phyloP scores from a whole-genome alignment of 768 basidiomycete genomes.

The Candolleomyces aberdarensis region DNA sequence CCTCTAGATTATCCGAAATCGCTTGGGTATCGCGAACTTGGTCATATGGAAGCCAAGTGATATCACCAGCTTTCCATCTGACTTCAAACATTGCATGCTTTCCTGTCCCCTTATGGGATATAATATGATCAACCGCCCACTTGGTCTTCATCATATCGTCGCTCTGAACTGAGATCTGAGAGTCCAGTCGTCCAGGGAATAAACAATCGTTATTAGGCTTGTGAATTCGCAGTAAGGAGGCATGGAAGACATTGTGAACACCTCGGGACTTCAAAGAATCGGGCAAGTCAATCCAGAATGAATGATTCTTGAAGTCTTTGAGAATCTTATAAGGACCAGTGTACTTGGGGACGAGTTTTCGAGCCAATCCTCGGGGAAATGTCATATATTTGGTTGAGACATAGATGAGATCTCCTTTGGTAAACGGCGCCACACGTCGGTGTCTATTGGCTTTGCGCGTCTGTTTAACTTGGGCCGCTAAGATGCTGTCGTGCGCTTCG shows the following conservation, averaged over 20 bases:
- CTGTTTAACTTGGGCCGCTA: slow-evolving; percentile 6
- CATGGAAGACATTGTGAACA: slow-evolving; percentile 33
- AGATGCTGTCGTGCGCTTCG: slow-evolving; percentile 8
- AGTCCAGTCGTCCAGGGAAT: slow-evolving; percentile 26
- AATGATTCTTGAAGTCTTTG: slow-evolving; percentile 8
- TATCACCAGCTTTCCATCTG: slow-evolving; percentile 26
- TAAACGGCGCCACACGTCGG: slow-evolving; percentile 2
- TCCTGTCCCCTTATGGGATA: slow-evolving; percentile 17
- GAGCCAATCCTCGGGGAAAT: slow-evolving; percentile 4
- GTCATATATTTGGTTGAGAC: slow-evolving; percentile 28
- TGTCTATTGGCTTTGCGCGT: slow-evolving; percentile 1
- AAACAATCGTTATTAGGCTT: slow-evolving; percentile 26
- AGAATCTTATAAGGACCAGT: slow-evolving; percentile 11
- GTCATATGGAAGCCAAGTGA: slow-evolving; percentile 28
- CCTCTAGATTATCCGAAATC: neutral
- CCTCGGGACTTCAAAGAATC: slow-evolving; percentile 15
- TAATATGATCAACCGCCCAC: slow-evolving; percentile 24
- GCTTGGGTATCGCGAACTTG: neutral
- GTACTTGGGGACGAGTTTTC: slow-evolving; percentile 14
- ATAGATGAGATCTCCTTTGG: slow-evolving; percentile 5
- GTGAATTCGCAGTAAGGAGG: slow-evolving; percentile 24
- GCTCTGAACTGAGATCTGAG: slow-evolving; percentile 7
- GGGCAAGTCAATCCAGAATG: slow-evolving; percentile 4
- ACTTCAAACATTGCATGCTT: slow-evolving; percentile 21
- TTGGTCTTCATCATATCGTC: slow-evolving; percentile 11